These are phyloP conservation scores for Collybiopsis luxurians DNA, from an alignment of 768 basidiomycete species.

Conservation along the genomic window DNA sequence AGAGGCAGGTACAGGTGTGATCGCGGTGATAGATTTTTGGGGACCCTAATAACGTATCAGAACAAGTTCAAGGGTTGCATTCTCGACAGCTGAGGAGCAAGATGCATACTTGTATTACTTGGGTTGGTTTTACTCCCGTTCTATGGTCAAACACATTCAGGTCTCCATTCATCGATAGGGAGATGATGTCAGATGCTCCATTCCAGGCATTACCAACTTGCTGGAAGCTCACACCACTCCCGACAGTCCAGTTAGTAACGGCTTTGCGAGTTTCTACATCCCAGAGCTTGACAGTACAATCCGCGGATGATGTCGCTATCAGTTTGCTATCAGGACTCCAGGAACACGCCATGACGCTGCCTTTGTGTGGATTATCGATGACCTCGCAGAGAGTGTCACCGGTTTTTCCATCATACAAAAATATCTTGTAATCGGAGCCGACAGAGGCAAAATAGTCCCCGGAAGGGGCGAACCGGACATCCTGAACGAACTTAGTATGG, in stretches of 20 bases:
- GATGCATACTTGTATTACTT: constrained; percentile 55
- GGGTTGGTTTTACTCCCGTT: constrained; percentile 54
- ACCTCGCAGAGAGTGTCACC: constrained; percentile 77
- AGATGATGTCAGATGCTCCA: constrained; percentile 66
- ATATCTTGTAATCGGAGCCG: constrained; percentile 83
- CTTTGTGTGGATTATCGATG: constrained; percentile 66
- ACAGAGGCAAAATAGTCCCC: constrained; percentile 86
- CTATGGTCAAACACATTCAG: constrained; percentile 83
- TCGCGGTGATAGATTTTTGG: constrained; percentile 76
- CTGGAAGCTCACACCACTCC: constrained; percentile 72
- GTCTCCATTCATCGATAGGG: constrained; percentile 78
- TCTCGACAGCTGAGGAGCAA: neutral
- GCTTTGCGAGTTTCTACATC: constrained; percentile 73
- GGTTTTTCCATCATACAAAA: constrained; percentile 88
- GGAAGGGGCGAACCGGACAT: constrained; percentile 77
- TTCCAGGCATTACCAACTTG: constrained; percentile 91
- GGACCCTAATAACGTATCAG: constrained; percentile 53
- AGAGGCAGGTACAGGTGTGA: constrained; percentile 35
- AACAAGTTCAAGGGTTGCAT: neutral
- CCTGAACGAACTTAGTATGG: constrained; percentile 92
- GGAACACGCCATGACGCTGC: constrained; percentile 70
- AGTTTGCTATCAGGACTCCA: constrained; percentile 78
- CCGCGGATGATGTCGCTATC: constrained; percentile 81
- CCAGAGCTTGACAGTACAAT: constrained; percentile 87
- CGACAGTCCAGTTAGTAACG: constrained; percentile 67